Evolutionary conservation across 2,329 filamentous ascomycete species (phyloP), one percentile per base, ranked within the genome.

Genomic region (Sporothrix inflata): DNA sequence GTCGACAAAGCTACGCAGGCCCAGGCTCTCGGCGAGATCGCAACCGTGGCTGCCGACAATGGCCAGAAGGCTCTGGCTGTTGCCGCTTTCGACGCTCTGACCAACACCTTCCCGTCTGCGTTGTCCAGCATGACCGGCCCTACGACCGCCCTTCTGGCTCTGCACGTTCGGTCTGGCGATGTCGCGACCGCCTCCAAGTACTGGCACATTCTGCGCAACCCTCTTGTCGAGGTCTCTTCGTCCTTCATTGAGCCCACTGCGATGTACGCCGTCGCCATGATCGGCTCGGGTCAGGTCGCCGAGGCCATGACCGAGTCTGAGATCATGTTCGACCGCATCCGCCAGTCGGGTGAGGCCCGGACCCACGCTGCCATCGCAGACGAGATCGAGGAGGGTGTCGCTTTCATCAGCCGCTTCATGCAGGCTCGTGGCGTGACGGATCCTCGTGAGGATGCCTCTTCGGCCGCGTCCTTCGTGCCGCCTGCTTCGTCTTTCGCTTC

Each of bases 221-320:
- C 90, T 1, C 86, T 89, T 73, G 85, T 89, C 77, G 84, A 86
- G 69, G 86, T 89, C 45, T 87, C 87, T 14, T 80, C 86, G 70
- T 84, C 89, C 42, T 91, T 97, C 80, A 92, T 97, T 74, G 94
- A 97, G 83, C 92, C 94, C 30, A 92, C 94, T 14, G 89, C 93
- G 72, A 97, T 98, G 94, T 97, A 95, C 78, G 90, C 92, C 16
- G 89, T 97, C 72, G 93, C 94, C 65, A 85, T 98, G 80, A 92
- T 98, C 79, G 92, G 93, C 70, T 93, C 92, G 74, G 94, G 94
- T 55, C 91, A 94, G 78, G 88, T 94, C 66, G 89, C 91, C n/a
- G 93, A 95, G 78, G 96, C 92, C 67, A 82, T 98, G 73, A 84
- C 86, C 14, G 90, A 96, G 79, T 91, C 92, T 11, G 92, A 96